A percentile compares a stretch with the other conserved stretches of the same genome.
phyloP scores from a whole-genome alignment of 441 rosid genomes.

The Populus hybrid region DNA sequence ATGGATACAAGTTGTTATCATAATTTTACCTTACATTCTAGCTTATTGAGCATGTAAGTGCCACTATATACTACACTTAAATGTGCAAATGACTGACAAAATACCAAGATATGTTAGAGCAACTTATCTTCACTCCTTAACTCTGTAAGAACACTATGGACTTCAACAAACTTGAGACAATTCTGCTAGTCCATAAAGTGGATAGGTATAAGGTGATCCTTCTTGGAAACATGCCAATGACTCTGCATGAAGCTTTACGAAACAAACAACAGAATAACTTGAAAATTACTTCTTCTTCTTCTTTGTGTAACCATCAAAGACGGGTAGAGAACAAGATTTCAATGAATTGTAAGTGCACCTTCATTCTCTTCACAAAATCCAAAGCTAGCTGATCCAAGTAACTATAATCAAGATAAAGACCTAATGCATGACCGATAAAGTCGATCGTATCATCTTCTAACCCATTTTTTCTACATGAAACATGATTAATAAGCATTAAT shows the following conservation, averaged over 20 bases:
- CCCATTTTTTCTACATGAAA: constrained; percentile 58
- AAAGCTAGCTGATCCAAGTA: constrained; percentile 70
- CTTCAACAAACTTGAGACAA: constrained; percentile 63
- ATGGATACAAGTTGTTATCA: not conserved
- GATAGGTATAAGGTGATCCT: constrained; percentile 90
- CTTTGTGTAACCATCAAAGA: not conserved
- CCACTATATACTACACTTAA: constrained; percentile 90
- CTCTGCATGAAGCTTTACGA: constrained; percentile 58
- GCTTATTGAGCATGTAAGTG: constrained; percentile 84
- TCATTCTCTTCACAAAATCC: constrained; percentile 80
- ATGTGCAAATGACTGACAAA: constrained; percentile 72
- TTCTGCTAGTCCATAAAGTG: constrained; percentile 80
- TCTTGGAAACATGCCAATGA: constrained; percentile 84
- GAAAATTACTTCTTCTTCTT: too few relatives aligned
- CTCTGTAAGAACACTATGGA: not conserved
- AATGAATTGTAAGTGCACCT: constrained; percentile 36
- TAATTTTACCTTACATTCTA: constrained; percentile 64
- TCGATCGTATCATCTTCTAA: constrained; percentile 83
- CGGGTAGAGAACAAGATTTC: not conserved
- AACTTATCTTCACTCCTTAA: not conserved
- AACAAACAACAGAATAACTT: not conserved
- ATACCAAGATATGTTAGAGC: constrained; percentile 8
- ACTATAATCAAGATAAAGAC: constrained; percentile 69
- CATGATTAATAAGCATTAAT: not conserved
- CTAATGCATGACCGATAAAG: constrained; percentile 87